Base-by-base conservation (phyloP, 1,284 basidiomycete species). In the Butyriboletus appendiculatus region DNA sequence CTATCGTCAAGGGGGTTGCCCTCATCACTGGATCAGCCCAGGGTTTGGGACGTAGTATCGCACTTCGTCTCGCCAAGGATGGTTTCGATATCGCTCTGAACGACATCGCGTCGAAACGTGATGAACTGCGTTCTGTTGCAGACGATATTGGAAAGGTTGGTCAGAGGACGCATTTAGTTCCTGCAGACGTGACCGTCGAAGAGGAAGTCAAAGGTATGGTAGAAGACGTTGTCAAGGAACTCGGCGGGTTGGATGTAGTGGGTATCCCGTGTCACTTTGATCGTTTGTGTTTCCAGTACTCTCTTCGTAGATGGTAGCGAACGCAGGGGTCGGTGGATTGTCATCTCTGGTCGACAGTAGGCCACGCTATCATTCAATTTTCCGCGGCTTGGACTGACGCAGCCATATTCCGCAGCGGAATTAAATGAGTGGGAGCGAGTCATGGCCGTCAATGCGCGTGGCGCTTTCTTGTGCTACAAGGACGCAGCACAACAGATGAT, bases 401-500 rank as follows among this genome's bases (percentile, higher is more conserved):
- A 4, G 5, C 7, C 3, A 3, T 37, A 5, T 20, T 18, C 4
- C 20, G 1, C 20, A 69, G 69, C 48, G 2, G 42, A 55, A 11
- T 45, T 59, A 22, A 60, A 61, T 4, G 50, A 54, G 0, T 60
- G 65, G 47, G 68, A 74, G 18, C 55, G 40, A 14, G 37, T 63
- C 2, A 50, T 67, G 48, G 41, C 49, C 12, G 50, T 70, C 43
- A 73, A 73, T 42, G 58, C 59, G 18, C 58, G 58, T n/a, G 69
- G 69, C 8, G 40, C 63, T 9, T 59, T 69, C 24, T 54, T 67
- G n/a, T 73, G 68, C 62, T 73, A 70, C 47, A 69, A 68, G 49
- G 60, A 66, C 20, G 71, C 69, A 11, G 72, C 71, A 22, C 45
- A 47, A n/a, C 63, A 69, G 28, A 67, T 72, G 69, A 66, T 73